Base-by-base conservation (phyloP, 768 basidiomycete species). In the Boletales sp. region DNA sequence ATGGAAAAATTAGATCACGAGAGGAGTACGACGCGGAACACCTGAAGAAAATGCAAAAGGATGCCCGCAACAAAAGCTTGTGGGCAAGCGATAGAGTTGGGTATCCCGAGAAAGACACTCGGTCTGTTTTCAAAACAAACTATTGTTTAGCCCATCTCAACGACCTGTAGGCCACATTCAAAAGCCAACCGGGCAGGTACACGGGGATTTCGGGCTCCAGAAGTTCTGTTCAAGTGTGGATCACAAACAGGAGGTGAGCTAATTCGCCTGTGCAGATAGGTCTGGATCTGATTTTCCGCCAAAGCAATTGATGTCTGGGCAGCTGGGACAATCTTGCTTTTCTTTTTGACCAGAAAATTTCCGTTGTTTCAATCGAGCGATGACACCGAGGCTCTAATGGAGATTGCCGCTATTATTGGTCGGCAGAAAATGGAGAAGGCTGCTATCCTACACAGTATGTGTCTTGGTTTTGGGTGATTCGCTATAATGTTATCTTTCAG, bases 101-200 rank as follows among this genome's bases (percentile, higher is more conserved):
- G 6, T 89, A 87, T 63, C 83, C 78, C 0, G 80, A 83, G 38
- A 82, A 90, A 59, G 90, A 93, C 59, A 74, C 76, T 14, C 74
- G 91, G 87, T 87, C 63, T 39, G 67, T 50, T 43, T 39, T 45
- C 10, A 47, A 12, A 24, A 4, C 41, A 50, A 24, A 32, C 21
- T 32, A 18, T 35, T 40, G 31, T 19, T 32, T 35, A 42, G 8
- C 43, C 19, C 9, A 13, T 43, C 43, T 51, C 13, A 54, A n/a
- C 19, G 36, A 39, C 17, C 15, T 40, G 40, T 48, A 89, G 90
- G 56, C 89, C 90, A 1, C 74, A 77, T 35, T 87, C 90, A 45
- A 94, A 94, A 67, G 94, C 97, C 3, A 98, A 97, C 63, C 82
- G 97, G 42, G 97, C 97, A 2, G 97, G 97, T 4, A 99, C 97